Evolutionary conservation across 179 eudicot genomes (phyloP).

Genomic region (Kewa caespitosa): DNA sequence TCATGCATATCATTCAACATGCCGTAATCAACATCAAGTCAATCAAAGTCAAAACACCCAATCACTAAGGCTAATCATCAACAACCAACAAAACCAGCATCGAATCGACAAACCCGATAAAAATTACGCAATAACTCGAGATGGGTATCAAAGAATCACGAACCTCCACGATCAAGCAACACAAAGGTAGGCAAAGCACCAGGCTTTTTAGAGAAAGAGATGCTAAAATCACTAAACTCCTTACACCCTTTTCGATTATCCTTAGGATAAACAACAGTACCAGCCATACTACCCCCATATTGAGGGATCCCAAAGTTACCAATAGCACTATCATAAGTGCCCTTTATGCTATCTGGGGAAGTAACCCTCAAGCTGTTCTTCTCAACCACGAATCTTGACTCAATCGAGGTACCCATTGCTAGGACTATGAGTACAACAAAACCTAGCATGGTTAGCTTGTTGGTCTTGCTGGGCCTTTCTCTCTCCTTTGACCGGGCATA

Average conservation of each 20-base stretch:
- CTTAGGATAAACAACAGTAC: conserved; percentile 71
- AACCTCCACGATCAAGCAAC: conserved; percentile 90
- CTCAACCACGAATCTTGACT: conserved; percentile 76
- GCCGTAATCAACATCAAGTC: not conserved
- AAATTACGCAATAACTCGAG: not conserved
- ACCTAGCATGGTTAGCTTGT: conserved; percentile 47
- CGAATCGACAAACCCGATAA: not conserved
- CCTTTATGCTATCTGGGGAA: conserved; percentile 72
- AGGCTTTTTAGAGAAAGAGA: conserved; percentile 65
- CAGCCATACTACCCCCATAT: conserved; percentile 94
- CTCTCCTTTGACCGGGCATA: conserved; percentile 22
- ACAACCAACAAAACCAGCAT: too few species aligned
- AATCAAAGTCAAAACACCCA: not conserved
- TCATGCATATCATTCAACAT: too few species aligned
- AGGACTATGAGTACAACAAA: conserved; percentile 39
- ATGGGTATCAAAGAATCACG: not conserved
- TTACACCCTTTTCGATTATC: conserved; percentile 76
- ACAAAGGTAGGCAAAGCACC: conserved; percentile 84
- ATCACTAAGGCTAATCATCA: too few species aligned
- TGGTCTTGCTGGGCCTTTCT: conserved; percentile 8
- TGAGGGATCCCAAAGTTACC: conserved; percentile 96
- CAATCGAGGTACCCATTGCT: conserved; percentile 22
- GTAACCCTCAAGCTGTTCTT: conserved; percentile 80
- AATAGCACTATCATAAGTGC: conserved; percentile 76
- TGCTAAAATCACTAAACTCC: conserved; percentile 46